Percentiles rank a stretch among this genome's conserved stretches.
These are phyloP conservation scores for Chamaenerion angustifolium DNA, from an alignment of 345 rosid species.

Conservation along the genomic window DNA sequence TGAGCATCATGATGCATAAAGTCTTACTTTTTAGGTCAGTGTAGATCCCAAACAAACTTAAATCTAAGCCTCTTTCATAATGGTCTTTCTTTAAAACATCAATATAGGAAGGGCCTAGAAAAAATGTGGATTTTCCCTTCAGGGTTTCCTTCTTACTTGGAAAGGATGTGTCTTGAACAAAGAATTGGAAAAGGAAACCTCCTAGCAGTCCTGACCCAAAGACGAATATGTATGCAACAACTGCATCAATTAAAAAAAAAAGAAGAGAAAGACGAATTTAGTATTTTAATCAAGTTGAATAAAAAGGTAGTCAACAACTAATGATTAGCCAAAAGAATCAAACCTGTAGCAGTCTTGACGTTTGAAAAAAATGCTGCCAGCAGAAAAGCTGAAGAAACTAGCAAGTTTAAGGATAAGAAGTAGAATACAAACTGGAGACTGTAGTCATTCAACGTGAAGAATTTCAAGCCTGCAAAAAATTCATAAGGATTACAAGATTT, in stretches of 20 bases:
- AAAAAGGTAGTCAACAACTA: neutral
- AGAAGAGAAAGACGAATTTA: neutral
- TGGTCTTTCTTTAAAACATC: neutral
- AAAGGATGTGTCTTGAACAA: constrained; percentile 50
- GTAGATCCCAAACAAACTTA: too few relatives aligned
- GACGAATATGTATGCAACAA: constrained; percentile 45
- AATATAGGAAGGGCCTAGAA: neutral
- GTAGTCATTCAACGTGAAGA: constrained; percentile 63
- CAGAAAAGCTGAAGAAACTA: constrained; percentile 67
- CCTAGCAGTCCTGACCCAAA: constrained; percentile 86
- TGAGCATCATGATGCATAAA: too few relatives aligned
- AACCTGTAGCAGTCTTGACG: constrained; percentile 85
- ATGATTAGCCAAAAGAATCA: constrained; percentile 1
- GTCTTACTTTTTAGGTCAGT: too few relatives aligned
- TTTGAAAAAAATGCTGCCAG: constrained; percentile 52
- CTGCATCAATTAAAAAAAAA: constrained; percentile 10
- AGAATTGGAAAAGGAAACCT: constrained; percentile 48
- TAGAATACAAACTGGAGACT: constrained; percentile 54
- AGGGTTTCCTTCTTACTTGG: constrained; percentile 44
- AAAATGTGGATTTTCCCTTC: constrained; percentile 1
- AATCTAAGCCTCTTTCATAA: too few relatives aligned
- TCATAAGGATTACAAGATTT: constrained; percentile 10
- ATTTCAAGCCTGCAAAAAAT: constrained; percentile 55
- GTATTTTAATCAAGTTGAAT: neutral
- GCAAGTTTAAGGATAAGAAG: constrained; percentile 66